Evolutionary conservation across 2,329 filamentous ascomycete genomes (phyloP).

Genomic region (Pseudogymnoascus sp.): DNA sequence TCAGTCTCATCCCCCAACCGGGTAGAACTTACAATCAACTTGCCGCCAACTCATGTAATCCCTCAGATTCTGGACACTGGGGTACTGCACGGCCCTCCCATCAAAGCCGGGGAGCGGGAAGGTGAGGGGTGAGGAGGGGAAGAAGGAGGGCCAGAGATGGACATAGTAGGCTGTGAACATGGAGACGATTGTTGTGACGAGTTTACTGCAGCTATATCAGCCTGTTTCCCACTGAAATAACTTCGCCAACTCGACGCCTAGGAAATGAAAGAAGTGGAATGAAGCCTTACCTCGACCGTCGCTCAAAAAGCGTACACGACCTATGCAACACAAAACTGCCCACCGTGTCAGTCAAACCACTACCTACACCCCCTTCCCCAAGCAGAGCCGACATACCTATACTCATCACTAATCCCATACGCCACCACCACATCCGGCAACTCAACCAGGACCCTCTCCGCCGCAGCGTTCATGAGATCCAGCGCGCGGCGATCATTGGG

Average conservation of each 20-base stretch:
- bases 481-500: constrained; percentile 84
- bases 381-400: constrained; percentile 44
- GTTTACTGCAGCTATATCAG: constrained; percentile 53
- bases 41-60: constrained; percentile 98
- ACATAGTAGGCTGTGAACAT: constrained; percentile 92
- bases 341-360: constrained; percentile 16
- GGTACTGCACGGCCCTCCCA: constrained; percentile 84
- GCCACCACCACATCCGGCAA: constrained; percentile 78
- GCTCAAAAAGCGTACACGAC: constrained; percentile 72
- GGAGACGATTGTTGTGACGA: constrained; percentile 83
- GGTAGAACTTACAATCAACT: constrained; percentile 68
- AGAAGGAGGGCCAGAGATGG: constrained; percentile 67
- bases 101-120: constrained; percentile 83
- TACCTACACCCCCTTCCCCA: not conserved
- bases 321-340: constrained; percentile 82
- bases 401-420: constrained; percentile 94
- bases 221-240: too few species aligned
- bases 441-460: constrained; percentile 74
- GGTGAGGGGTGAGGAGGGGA: constrained; percentile 62
- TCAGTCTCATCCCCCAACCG: not conserved
- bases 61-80: constrained; percentile 68
- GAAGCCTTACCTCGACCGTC: constrained; percentile 59
- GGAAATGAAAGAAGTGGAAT: not conserved
- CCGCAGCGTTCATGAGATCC: constrained; percentile 89
- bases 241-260: too few species aligned